Base-by-base conservation (phyloP, 2,329 filamentous ascomycete species). In the Thelonectria blattea region DNA sequence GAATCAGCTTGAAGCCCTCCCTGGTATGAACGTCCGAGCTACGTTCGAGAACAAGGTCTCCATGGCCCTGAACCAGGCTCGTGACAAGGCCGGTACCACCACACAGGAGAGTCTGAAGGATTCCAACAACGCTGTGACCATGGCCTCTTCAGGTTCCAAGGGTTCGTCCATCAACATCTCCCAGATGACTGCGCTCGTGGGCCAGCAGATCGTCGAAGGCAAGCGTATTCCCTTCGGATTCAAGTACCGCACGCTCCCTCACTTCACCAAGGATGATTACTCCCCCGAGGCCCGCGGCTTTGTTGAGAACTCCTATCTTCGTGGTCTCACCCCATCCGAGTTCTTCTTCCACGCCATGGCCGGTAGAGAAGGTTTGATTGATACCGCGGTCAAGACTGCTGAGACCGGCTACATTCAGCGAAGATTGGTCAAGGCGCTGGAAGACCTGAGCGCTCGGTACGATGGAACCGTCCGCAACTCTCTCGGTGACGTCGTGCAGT, bases 301-400 rank as follows among this genome's bases (percentile, higher is more conserved):
- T 73, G 95, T 99, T 18, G 95, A 99, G 78, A 99, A 99, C 79
- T 99, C 95, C 0, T 99, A 99, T 71, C 86, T 99, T 12, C 91
- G 95, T 82, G 95, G 95, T 57, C 81, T 99, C 60, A 99, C 96
- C 0, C 95, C 95, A 0, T 90, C 91, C 1, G 95, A 99, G 70
- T 99, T 99, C 80, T 99, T 97, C 82, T 99, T 99, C 85, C 95
- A 99, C 85, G 95, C 95, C 74, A 99, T 99, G 95, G 95, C 95
- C 83, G 95, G 95, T 92, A 89, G 95, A 82, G 95, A 99, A 80
- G 95, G 95, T 96, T 85, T 99, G 56, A 99, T 99, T 71, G 95
- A 99, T 85, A 99, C 95, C 53, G 95, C 95, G 67, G 96, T 99
- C 79, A 99, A 99, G 85, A 99, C 95, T 66, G 95, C 95, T 18